A percentile compares a stretch with the other conserved stretches of the same genome.
Conservation (phyloP, 495 filamentous ascomycete genomes). For the Durotheca rogersii region DNA sequence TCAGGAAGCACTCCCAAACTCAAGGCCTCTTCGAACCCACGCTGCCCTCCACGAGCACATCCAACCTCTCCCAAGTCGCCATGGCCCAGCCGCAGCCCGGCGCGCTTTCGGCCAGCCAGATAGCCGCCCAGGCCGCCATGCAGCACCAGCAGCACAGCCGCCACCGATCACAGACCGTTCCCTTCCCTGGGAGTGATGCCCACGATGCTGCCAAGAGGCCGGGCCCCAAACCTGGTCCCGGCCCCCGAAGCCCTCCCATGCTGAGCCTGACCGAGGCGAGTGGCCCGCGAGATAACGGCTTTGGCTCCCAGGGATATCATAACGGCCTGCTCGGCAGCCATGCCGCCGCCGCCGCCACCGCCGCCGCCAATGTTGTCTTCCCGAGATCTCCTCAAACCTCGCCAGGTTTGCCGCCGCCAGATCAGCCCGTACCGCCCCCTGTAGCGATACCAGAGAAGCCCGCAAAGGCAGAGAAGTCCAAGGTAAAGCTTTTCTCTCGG, state of each 20-base stretch:
- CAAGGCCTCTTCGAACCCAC: conserved; percentile 90
- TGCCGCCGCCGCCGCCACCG: conserved; percentile 66
- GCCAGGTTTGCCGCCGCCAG: conserved; percentile 45
- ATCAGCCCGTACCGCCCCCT: conserved; percentile 34
- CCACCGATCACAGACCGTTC: conserved; percentile 71
- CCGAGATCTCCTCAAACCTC: conserved; percentile 60
- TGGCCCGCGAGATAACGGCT: conserved; percentile 54
- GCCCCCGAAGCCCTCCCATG: conserved; percentile 57
- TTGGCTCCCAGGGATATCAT: conserved; percentile 57
- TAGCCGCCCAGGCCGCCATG: conserved; percentile 82
- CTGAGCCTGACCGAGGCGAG: conserved; percentile 57
- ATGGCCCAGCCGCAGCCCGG: conserved; percentile 39
- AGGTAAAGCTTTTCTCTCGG: conserved; percentile 89
- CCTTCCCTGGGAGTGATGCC: conserved; percentile 45
- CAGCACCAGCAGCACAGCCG: conserved; percentile 56
- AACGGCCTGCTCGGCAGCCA: conserved; percentile 69
- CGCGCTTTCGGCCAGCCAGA: conserved; percentile 69
- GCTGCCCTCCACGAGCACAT: conserved; percentile 64
- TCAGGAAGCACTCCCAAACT: conserved; percentile 63
- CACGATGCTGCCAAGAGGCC: conserved; percentile 37
- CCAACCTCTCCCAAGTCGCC: conserved; percentile 55
- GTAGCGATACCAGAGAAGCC: conserved; percentile 62
- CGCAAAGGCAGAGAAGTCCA: conserved; percentile 73
- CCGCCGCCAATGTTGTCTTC: conserved; percentile 86
- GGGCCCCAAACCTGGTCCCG: conserved; percentile 36